Evolutionary conservation across 208 protist species (phyloP), one percentile per base, ranked within the genome.

Genomic region (Leishmania amazonensis): DNA sequence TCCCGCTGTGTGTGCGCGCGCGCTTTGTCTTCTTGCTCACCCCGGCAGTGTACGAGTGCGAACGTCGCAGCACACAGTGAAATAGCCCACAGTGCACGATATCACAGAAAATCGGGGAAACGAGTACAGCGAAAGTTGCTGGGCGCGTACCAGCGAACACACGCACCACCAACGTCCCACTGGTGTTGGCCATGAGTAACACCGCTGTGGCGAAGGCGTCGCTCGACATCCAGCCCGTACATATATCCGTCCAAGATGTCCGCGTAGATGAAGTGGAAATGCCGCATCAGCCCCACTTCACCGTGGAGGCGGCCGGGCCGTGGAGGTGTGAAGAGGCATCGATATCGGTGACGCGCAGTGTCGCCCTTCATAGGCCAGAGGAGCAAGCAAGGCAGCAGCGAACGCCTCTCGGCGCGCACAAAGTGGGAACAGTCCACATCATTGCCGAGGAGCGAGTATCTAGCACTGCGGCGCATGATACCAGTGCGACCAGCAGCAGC

Each of bases 381-480:
- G 60, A 72, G 19, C 35, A 67, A 17, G 47, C 42, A 24, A 40
- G 24, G 11, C 81, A 84, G 70, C 76, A 77, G 70, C 81, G 81
- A 42, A 54, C 35, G 6, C 81, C 81, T 9, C 65, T 84, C 24
- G 81, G 81, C 7, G 53, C 76, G 6, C 70, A 49, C 21, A n/a
- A 42, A 24, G 58, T 57, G 38, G 81, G 81, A 77, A 64, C 28
- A 3, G 45, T 84, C 31, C 40, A 70, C 49, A 78, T 83, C 38
- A 3, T 47, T 45, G 28, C 9, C 24, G 24, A 68, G 28, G 45
- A 57, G 24, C 15, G 31, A 28, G 5, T 28, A 58, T 2, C 19
- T 19, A 40, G 54, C 38, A 19, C 58, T 67, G 75, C 19, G 19
- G 19, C 9, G 13, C 5, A 42, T 64, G 51, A 74, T 17, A 60